Base-by-base conservation (phyloP, 2,329 filamentous ascomycete species). In the Ilyonectria mors-panacis region DNA sequence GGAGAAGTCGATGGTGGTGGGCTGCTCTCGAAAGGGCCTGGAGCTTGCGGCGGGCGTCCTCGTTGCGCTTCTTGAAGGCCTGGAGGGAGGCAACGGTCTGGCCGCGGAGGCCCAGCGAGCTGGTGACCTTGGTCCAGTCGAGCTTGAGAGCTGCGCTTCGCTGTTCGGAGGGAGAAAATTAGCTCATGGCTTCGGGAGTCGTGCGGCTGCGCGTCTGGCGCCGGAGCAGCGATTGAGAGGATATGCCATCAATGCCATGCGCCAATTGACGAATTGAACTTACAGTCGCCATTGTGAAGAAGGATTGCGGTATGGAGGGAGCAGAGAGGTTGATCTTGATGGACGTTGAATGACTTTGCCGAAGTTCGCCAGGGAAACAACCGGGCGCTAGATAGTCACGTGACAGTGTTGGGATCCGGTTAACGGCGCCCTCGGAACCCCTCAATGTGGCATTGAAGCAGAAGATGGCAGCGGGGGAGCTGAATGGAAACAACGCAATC, bases 11-110 rank as follows among this genome's bases (percentile, higher is more conserved):
- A 99, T 90, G 66, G 90, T 89, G 79, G 94, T 94, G 73, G 95
- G 87, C 82, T 93, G 91, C 85, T 97, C 94, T 72, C n/a, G 90
- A 91, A 66, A 99, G 94, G 70, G 90, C 78, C 84, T 93, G 91
- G 70, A 99, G 89, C 86, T 95, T 95, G 87, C 96, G 95, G 85
- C 95, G 95, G 81, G 94, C 95, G 83, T 98, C 95, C 82, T 99
- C 96, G 89, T 98, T 98, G 87, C 96, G 95, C 91, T 97, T 96
- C 91, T 99, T 99, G 92, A 99, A 99, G 75, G 94, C 90, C 83
- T 95, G 92, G 70, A 99, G 94, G 70, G 95, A 93, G 78, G 92
- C 86, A 76, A 94, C 95, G 76, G 96, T 99, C 87, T 94, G 93
- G 83, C 96, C 96, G 84, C 94, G 94, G 84, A 99, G 94, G 83